Evolutionary conservation across 768 basidiomycete species (phyloP).

Genomic region (Phlebiopsis flavidoalba): DNA sequence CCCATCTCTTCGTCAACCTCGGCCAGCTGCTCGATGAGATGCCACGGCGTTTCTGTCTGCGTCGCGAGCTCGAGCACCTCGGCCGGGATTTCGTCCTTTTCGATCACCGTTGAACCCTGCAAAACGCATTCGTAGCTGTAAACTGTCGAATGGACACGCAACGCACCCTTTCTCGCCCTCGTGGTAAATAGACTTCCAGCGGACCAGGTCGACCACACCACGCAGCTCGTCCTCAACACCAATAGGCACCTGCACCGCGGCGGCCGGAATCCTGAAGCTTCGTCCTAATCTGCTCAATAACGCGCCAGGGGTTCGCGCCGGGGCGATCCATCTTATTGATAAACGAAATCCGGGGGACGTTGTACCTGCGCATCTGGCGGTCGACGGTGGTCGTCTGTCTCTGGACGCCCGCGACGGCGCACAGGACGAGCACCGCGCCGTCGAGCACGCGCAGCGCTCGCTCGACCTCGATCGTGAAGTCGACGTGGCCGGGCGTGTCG

Average conservation of each 20-base stretch:
- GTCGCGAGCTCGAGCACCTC: slow-evolving; percentile 68
- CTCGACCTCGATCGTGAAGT: slow-evolving; percentile 99
- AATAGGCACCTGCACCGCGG: slow-evolving; percentile 94
- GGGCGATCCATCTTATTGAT: slow-evolving; percentile 99
- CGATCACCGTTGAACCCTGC: slow-evolving; percentile 73
- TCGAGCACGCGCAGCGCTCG: slow-evolving; percentile 94
- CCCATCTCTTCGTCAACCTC: slow-evolving; percentile 96
- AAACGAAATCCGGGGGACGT: slow-evolving; percentile 92
- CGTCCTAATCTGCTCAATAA: slow-evolving; percentile 83
- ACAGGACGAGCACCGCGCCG: slow-evolving; percentile 93
- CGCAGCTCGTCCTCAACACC: slow-evolving; percentile 82
- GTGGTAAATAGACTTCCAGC: slow-evolving; percentile 94
- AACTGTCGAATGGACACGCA: not conserved
- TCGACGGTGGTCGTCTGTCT: slow-evolving; percentile 99
- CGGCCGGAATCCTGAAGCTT: slow-evolving; percentile 92
- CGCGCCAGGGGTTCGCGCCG: slow-evolving; percentile 96
- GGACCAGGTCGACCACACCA: slow-evolving; percentile 91
- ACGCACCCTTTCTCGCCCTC: slow-evolving; percentile 89
- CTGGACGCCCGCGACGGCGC: slow-evolving; percentile 96
- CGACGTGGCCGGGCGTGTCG: slow-evolving; percentile 98
- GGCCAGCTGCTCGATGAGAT: slow-evolving; percentile 92
- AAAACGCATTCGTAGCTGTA: not conserved
- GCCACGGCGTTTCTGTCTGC: slow-evolving; percentile 84
- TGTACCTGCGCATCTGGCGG: slow-evolving; percentile 96
- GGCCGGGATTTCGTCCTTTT: slow-evolving; percentile 84